Evolutionary conservation across 2,329 filamentous ascomycete species (phyloP).

Genomic region (Arthrinium phaeospermum): DNA sequence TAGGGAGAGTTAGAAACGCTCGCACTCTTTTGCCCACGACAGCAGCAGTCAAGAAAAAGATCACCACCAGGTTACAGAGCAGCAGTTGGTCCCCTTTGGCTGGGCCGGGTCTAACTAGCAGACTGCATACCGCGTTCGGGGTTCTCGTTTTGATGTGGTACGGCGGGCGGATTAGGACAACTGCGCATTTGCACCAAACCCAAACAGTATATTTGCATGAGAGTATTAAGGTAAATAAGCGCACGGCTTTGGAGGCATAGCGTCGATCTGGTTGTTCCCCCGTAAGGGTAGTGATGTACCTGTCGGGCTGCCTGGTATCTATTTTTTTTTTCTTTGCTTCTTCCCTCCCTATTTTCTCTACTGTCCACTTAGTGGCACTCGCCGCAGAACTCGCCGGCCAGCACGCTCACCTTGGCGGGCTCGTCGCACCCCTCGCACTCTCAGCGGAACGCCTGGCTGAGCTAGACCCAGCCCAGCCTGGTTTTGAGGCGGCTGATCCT

Average conservation of each 20-base stretch:
- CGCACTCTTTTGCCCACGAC: constrained; percentile 3
- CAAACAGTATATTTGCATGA: constrained; percentile 26
- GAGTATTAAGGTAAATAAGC: constrained; percentile 17
- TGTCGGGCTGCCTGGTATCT: neutral
- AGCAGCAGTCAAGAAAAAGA: constrained; percentile 23
- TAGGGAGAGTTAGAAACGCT: constrained; percentile 12
- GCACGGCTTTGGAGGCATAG: constrained; percentile 21
- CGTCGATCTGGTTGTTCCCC: constrained; percentile 23
- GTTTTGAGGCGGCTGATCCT: constrained; percentile 13
- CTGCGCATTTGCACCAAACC: constrained; percentile 25
- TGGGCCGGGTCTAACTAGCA: neutral
- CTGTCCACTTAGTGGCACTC: neutral
- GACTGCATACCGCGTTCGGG: constrained; percentile 4
- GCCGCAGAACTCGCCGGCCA: neutral
- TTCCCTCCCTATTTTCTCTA: neutral
- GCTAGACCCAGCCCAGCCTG: constrained; percentile 6
- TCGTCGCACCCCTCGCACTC: neutral
- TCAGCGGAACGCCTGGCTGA: neutral
- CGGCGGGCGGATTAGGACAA: constrained; percentile 22
- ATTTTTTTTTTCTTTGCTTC: neutral
- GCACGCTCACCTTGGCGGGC: neutral
- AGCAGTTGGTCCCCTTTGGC: constrained; percentile 6
- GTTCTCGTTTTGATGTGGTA: constrained; percentile 14
- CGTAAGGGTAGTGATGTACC: neutral
- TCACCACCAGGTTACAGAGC: constrained; percentile 20